Base-by-base conservation (phyloP, 225 moss, liverwort and hornwort genomes). In the Physcomitrium patens region DNA sequence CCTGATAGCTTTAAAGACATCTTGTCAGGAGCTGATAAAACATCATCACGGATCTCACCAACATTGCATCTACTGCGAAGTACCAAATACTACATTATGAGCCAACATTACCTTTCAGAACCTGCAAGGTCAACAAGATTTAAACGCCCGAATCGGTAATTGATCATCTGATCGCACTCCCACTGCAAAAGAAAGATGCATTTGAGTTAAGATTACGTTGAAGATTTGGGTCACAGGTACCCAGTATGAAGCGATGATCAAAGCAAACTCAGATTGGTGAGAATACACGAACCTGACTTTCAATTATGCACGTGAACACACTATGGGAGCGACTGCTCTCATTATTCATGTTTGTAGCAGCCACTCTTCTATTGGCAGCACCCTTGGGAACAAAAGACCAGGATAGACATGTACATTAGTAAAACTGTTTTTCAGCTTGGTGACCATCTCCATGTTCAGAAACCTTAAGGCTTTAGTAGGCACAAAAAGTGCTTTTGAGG, bases 311-410 rank as follows among this genome's bases (percentile, higher is more conserved):
- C 13, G 94, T 94, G 74, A 96, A 94, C 53, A 96, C 96, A 86
- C 96, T 96, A 70, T 96, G 96, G 70, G 96, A 94, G 49, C 96
- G 92, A 85, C 96, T 96, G 85, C 94, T 96, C 85, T 96, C 94
- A 64, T 94, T 87, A 84, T 96, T 96, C 94, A 96, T 94, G 53
- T 94, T 94, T 23, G 96, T 96, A 60, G 94, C 85, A 68, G 96
- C 96, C 72, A 96, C 96, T 83, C 88, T 91, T 67, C 96, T 85
- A 76, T 92, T 94, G 13, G 96, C 81, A 37, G 96, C 89, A 67
- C 96, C 96, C 94, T 96, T 76, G 60, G 70, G 60, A 77, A 53
- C n/a, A 73, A 15, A 10, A 20, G 18, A 73, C 28, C 26, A 67
- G 27, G 54, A 67, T 5, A 63, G 44, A 18, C 45, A 13, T 7